These are phyloP conservation scores for Rhodotorula mucilaginosa DNA, from an alignment of 1,284 basidiomycete genomes.

Conservation along the genomic window DNA sequence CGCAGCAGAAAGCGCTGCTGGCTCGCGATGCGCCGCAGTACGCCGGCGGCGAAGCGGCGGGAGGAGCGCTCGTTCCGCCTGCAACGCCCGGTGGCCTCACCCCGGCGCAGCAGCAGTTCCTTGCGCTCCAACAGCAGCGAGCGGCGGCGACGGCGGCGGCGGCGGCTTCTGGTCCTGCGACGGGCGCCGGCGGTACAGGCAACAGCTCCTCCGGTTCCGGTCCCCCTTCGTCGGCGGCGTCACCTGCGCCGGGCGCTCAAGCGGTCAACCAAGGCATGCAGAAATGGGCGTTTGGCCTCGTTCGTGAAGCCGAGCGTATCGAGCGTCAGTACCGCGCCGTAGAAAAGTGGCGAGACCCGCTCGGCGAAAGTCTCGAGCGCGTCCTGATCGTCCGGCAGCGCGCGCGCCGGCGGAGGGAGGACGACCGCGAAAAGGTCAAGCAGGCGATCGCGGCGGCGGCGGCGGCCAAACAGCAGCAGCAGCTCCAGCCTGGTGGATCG, in stretches of 20 bases:
- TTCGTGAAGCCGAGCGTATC: constrained; percentile 44
- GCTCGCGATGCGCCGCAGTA: constrained; percentile 35
- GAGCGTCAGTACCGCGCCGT: constrained; percentile 41
- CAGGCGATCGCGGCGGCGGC: constrained; percentile 5
- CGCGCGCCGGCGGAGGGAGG: constrained; percentile 5
- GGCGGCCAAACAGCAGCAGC: background rate
- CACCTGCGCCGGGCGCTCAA: constrained; percentile 2
- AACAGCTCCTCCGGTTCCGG: background rate
- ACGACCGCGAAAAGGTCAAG: constrained; percentile 8
- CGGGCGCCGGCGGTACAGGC: background rate
- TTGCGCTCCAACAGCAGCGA: constrained; percentile 8
- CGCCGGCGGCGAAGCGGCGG: background rate
- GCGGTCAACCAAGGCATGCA: constrained; percentile 33
- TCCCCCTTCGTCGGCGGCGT: background rate
- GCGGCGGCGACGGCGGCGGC: background rate
- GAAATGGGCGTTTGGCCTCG: constrained; percentile 40
- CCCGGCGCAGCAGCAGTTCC: constrained; percentile 8
- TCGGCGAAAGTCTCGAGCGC: constrained; percentile 42
- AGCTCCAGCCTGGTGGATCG: background rate
- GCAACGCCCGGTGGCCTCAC: background rate
- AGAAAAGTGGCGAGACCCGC: constrained; percentile 41
- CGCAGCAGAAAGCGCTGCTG: constrained; percentile 40
- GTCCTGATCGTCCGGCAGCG: constrained; percentile 22
- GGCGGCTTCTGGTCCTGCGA: background rate
- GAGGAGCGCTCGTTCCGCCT: constrained; percentile 2